A percentile compares a stretch with the other conserved stretches of the same genome.
Conservation (phyloP, 805 yeast species). For the Lipomyces yamanashiensis region DNA sequence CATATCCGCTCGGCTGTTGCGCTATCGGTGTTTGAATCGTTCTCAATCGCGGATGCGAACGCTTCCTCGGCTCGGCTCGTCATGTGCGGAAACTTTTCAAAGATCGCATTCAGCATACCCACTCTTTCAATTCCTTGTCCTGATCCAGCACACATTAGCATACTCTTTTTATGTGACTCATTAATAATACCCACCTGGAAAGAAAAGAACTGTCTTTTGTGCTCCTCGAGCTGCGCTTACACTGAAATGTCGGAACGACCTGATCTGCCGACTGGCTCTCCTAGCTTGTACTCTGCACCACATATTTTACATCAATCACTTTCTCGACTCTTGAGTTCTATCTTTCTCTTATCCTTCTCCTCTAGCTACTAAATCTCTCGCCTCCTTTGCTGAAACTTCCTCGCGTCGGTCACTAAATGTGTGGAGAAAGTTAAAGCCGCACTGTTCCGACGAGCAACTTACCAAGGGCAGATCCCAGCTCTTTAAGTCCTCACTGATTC, state of each 20-base stretch:
- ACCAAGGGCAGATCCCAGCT: too few species aligned
- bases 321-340: too few species aligned
- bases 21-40: slow-evolving; percentile 13
- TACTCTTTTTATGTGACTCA: background rate
- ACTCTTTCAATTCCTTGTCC: slow-evolving; percentile 26
- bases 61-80: slow-evolving; percentile 3
- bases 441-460: too few species aligned
- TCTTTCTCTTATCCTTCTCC: too few species aligned
- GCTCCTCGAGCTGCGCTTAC: background rate
- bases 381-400: too few species aligned
- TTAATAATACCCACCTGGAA: slow-evolving; percentile 11
- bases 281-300: background rate
- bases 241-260: background rate
- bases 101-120: slow-evolving; percentile 22
- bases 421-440: too few species aligned
- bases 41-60: slow-evolving; percentile 4
- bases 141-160: background rate
- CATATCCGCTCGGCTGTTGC: slow-evolving; percentile 11
- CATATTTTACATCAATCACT: background rate
- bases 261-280: background rate
- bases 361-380: too few species aligned
- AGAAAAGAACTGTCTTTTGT: slow-evolving; percentile 8
- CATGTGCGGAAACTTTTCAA: slow-evolving; percentile 7
- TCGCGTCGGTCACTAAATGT: too few species aligned
- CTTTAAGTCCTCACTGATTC: too few species aligned